Evolutionary conservation across 23 red algal genomes (phyloP).

Genomic region (Chondrus crispus): DNA sequence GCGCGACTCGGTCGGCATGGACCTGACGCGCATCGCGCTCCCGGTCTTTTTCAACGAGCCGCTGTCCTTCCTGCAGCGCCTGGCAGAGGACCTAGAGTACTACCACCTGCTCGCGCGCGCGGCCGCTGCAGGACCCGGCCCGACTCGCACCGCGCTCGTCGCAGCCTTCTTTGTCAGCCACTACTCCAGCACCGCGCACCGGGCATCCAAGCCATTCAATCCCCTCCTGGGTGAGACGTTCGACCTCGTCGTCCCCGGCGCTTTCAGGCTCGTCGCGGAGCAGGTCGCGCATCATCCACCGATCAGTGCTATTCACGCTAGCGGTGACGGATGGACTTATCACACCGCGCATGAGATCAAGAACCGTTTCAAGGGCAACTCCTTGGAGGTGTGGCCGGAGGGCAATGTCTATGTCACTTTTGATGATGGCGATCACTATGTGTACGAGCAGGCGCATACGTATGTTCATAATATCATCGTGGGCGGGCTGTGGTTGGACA

Average conservation of each 20-base stretch:
- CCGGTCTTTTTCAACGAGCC: slow-evolving; percentile 97
- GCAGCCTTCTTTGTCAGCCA: slow-evolving; percentile 75
- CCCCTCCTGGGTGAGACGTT: slow-evolving; percentile 94
- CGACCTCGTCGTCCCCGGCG: slow-evolving; percentile 45
- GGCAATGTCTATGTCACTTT: slow-evolving; percentile 76
- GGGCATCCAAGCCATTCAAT: slow-evolving; percentile 88
- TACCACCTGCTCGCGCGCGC: slow-evolving; percentile 74
- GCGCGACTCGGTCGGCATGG: slow-evolving; percentile 78
- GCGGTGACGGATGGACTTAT: slow-evolving; percentile 78
- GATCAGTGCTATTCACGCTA: slow-evolving; percentile 54
- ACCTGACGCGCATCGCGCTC: slow-evolving; percentile 86
- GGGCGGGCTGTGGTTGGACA: slow-evolving; percentile 92
- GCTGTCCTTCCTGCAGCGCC: slow-evolving; percentile 88
- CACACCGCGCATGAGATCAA: slow-evolving; percentile 59
- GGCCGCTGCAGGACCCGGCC: slow-evolving; percentile 27
- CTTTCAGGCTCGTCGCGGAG: slow-evolving; percentile 67
- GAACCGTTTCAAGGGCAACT: slow-evolving; percentile 87
- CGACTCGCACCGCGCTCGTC: slow-evolving; percentile 66
- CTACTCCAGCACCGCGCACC: slow-evolving; percentile 76
- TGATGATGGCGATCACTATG: slow-evolving; percentile 80
- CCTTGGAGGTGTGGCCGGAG: slow-evolving; percentile 83
- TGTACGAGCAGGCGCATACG: slow-evolving; percentile 81
- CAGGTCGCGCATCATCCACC: slow-evolving; percentile 98
- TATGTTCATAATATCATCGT: slow-evolving; percentile 95
- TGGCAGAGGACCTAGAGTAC: slow-evolving; percentile 91